Base-by-base conservation (phyloP, 257 asterid genomes). In the Fraxinus cuspidata region DNA sequence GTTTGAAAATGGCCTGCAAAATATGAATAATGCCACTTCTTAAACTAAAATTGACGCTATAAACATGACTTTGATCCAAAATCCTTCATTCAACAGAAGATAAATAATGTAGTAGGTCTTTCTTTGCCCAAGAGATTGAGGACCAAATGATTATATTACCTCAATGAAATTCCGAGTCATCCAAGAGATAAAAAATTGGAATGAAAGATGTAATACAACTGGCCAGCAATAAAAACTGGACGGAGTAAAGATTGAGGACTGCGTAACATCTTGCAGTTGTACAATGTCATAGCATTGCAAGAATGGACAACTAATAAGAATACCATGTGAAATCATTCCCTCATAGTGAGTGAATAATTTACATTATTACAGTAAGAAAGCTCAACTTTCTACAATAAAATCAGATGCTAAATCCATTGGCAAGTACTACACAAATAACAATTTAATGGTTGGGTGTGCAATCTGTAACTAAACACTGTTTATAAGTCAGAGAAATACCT, bases 1-100 rank as follows among this genome's bases (percentile, higher is more conserved):
- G 97, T 84, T 89, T 89, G 82, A 88, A 90, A 83, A 79, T 79
- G 72, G 96, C 87, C 97, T 92, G 87, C 40, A 76, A 53, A 80
- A 81, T 49, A 40, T 49, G 76, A 63, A 53, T 6, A 66, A 49
- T 11, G 51, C 51, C 51, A 42, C 51, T 42, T 11, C 51, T 42
- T 42, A 42, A 42, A 42, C 51, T 42, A 42, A 12, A 42, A 42
- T 42, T 11, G 51, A 42, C 4, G 13, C 5, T 11, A 11, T 72
- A 47, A 7, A 31, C 71, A 56, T 37, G 51, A 66, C 47, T 44
- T 73, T 35, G 35, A 67, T 78, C 71, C 58, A 69, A 23, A 27
- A 51, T 51, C 29, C 49, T 77, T 63, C 38, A 76, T 12, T 77
- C 74, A 60, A 18, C 69, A 27, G 6, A 25, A 63, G 7, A 27